phyloP scores from a whole-genome alignment of 208 protist genomes.

The Trypanosoma theileri region DNA sequence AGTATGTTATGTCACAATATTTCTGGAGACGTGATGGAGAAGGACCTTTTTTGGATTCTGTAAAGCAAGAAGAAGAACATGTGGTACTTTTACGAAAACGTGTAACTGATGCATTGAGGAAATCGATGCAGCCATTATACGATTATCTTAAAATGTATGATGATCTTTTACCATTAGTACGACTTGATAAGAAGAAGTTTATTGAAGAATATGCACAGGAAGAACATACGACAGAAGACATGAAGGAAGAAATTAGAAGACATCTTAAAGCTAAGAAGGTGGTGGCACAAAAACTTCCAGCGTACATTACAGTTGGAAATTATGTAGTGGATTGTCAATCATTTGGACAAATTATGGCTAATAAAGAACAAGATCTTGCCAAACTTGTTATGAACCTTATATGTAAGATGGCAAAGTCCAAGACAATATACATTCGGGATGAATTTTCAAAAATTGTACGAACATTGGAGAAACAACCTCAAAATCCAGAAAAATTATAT shows the following conservation, averaged over 20 bases:
- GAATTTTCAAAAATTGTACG: constrained; percentile 88
- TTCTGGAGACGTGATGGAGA: constrained; percentile 92
- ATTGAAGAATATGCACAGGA: constrained; percentile 80
- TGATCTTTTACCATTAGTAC: constrained; percentile 87
- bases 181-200: constrained; percentile 85
- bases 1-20: constrained; percentile 93
- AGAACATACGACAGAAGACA: constrained; percentile 87
- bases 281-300: constrained; percentile 89
- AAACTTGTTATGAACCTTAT: constrained; percentile 93
- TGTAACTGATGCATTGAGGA: constrained; percentile 55
- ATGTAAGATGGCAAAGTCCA: constrained; percentile 73
- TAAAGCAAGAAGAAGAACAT: constrained; percentile 83
- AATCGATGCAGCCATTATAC: constrained; percentile 81
- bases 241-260: constrained; percentile 90
- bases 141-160: constrained; percentile 90
- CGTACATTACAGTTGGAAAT: constrained; percentile 92
- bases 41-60: constrained; percentile 89
- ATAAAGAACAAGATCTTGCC: constrained; percentile 93
- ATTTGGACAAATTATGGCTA: constrained; percentile 91
- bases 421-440: constrained; percentile 66
- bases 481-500: constrained; percentile 90
- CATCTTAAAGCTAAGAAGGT: constrained; percentile 88
- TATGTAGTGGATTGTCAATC: constrained; percentile 94
- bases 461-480: constrained; percentile 78
- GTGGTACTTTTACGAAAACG: constrained; percentile 73